Base-by-base conservation (phyloP, 176 grass and related monocot species). In the Oryza nivara region DNA sequence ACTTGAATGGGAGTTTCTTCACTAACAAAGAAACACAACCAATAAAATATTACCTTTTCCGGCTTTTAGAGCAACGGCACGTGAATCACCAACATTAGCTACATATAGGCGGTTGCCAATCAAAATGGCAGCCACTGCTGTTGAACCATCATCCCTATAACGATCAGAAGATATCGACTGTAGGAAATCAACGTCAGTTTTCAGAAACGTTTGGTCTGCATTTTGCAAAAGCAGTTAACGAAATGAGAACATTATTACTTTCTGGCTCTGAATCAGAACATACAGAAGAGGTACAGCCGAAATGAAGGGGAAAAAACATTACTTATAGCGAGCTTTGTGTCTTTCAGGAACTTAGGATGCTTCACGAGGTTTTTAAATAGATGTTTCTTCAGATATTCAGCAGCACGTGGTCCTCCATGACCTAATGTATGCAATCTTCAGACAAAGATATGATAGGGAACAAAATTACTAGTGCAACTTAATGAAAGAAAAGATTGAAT, bases 81-180 rank as follows among this genome's bases (percentile, higher is more conserved):
- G 92, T 65, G 96, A 98, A 90, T 98, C 96, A 70, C 92, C 93
- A 67, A 98, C 95, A 79, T 93, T 98, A 88, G 96, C 96, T 41
- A 98, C 96, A 88, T 92, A 98, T 34, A 95, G 35, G 52, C 64
- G 83, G 73, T 90, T 84, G 45, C 83, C 91, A 44, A 98, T 75
- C 73, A 95, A 73, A 83, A 98, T 67, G 51, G 89, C 91, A 86
- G 80, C 71, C 78, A 88, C 93, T 88, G 91, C 91, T 63, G 91
- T 98, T 23, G 96, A 98, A 47, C 96, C 92, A 89, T 98, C 96
- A 86, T 98, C 87, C 84, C 96, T 92, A 69, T 71, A 95, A 66
- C 76, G 60, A 82, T 46, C 75, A 5, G 38, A 80, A 10, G 38
- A 80, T 87, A 91, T 69, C 70, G 87, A 68, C 79, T 93, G 77